Percentiles rank a stretch among this genome's conserved stretches.
Evolutionary conservation across 139 green algal species (phyloP).

Genomic region (Mychonastes homosphaera): DNA sequence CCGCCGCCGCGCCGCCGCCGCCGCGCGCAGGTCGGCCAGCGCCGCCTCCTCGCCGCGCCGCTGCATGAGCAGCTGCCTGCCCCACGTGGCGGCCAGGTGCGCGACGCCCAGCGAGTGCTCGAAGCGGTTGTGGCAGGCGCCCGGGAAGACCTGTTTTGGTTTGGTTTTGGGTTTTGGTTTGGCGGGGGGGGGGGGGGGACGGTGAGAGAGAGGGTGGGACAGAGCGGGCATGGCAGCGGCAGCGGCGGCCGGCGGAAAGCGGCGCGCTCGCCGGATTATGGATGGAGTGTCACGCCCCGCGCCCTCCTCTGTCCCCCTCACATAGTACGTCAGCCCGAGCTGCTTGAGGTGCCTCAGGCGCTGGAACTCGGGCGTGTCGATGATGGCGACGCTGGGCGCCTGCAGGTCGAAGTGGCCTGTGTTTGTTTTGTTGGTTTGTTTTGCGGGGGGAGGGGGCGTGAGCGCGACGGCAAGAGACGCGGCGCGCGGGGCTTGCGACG

Average conservation of each 20-base stretch:
- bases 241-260: not conserved
- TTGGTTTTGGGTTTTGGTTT: no score
- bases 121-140: conserved; percentile 73
- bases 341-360: conserved; percentile 73
- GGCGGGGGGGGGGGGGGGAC: not conserved
- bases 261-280: not conserved
- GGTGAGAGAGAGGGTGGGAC: not conserved
- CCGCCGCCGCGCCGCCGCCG: no score
- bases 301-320: conserved; percentile 4
- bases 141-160: conserved; percentile 48
- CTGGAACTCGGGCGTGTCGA: conserved; percentile 81
- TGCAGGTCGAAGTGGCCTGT: conserved; percentile 33
- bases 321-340: conserved; percentile 51
- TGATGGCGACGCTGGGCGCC: conserved; percentile 31
- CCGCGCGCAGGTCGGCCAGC: not conserved
- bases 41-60: not conserved
- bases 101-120: conserved; percentile 77
- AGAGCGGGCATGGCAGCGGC: not conserved
- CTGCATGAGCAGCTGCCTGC: not conserved
- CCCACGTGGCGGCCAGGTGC: conserved; percentile 36
- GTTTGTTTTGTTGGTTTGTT: not conserved
- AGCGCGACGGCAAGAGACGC: not conserved
- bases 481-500: not conserved
- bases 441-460: not conserved
- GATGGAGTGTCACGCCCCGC: not conserved